Evolutionary conservation across 2,329 filamentous ascomycete species (phyloP).

Genomic region (Diaporthe capsici): DNA sequence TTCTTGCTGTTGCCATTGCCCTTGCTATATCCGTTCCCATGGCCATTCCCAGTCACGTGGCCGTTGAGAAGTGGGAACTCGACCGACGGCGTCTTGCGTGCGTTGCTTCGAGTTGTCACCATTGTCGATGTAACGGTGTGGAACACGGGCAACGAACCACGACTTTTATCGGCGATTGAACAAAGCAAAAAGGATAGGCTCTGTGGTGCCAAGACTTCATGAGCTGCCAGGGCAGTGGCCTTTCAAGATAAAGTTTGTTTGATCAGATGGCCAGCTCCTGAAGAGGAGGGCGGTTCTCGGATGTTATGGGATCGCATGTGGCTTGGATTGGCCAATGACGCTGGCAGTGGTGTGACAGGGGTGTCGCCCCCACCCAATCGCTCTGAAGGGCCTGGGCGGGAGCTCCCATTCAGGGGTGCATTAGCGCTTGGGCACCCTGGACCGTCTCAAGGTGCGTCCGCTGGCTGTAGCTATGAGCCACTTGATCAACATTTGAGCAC

Average conservation of each 20-base stretch:
- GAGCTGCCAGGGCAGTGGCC: not conserved
- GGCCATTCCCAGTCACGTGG: slow-evolving; percentile 39
- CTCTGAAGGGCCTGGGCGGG: not conserved
- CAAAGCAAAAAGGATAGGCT: not conserved
- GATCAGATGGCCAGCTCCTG: not conserved
- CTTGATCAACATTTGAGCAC: not conserved
- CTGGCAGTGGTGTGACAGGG: not conserved
- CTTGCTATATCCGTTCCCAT: slow-evolving; percentile 43
- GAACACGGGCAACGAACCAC: not conserved
- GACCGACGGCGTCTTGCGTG: slow-evolving; percentile 26
- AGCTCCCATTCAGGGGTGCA: not conserved
- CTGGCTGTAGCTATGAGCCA: not conserved
- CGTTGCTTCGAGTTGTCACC: slow-evolving; percentile 45
- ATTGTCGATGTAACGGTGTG: slow-evolving; percentile 24
- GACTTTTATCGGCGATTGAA: not conserved
- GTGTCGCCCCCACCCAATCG: not conserved
- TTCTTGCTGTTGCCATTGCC: slow-evolving; percentile 53
- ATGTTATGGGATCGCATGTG: not conserved
- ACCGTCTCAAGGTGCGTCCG: not conserved
- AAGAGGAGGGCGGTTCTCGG: not conserved
- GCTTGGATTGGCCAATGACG: slow-evolving; percentile 11
- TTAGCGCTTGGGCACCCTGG: not conserved
- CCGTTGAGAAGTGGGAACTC: slow-evolving; percentile 11
- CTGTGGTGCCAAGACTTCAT: not conserved
- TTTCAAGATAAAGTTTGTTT: not conserved